These are phyloP conservation scores for Calocera viscosa DNA, from an alignment of 768 basidiomycete genomes.

Conservation along the genomic window DNA sequence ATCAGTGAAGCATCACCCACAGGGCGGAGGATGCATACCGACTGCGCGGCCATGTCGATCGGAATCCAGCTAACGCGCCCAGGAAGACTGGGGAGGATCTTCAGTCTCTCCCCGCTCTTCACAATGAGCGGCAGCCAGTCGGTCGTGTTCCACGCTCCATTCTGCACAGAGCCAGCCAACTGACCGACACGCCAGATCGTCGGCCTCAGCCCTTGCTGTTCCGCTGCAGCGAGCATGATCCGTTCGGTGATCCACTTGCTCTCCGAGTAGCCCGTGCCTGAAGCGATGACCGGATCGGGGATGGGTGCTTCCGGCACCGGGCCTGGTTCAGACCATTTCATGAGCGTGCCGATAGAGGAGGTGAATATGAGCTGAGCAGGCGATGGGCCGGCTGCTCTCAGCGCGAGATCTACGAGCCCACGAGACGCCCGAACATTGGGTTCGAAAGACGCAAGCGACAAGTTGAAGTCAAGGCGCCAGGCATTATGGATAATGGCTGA, in stretches of 20 bases:
- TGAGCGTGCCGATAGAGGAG: conserved; percentile 31
- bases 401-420: conserved; percentile 36
- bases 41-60: neutral
- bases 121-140: conserved; percentile 1
- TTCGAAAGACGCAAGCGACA: conserved; percentile 41
- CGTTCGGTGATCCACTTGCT: neutral
- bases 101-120: neutral
- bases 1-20: neutral
- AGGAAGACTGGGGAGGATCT: neutral
- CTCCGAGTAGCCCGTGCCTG: neutral
- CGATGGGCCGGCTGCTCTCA: conserved; percentile 22
- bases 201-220: neutral
- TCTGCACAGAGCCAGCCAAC: neutral
- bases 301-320: neutral
- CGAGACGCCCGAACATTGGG: conserved; percentile 36
- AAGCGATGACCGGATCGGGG: neutral
- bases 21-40: neutral
- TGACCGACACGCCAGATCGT: neutral
- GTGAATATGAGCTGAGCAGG: conserved; percentile 33
- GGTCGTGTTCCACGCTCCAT: neutral
- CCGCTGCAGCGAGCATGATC: neutral
- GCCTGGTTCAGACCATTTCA: conserved; percentile 6
- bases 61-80: neutral
- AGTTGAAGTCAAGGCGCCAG: conserved; percentile 43
- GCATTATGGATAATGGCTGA: conserved; percentile 19